Evolutionary conservation across 371 early-diverging fungal species (phyloP).

Genomic region (Syncephalastrum contaminatum): DNA sequence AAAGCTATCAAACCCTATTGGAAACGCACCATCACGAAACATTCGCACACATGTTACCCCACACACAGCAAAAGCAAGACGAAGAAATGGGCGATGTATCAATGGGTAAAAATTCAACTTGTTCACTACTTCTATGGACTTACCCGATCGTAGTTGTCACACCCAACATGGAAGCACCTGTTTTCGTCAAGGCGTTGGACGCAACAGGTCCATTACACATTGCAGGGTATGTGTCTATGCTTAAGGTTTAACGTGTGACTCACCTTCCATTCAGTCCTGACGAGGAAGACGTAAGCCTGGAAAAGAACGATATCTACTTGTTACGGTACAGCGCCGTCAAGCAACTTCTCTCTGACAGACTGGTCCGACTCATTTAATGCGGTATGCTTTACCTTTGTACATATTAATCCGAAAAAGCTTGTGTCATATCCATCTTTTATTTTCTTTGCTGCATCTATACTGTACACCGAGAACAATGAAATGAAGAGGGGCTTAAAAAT

Average conservation of each 20-base stretch:
- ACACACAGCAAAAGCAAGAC: constrained; percentile 57
- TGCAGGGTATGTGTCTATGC: constrained; percentile 3
- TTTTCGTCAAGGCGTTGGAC: constrained; percentile 64
- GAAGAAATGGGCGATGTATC: constrained; percentile 30
- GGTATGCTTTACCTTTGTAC: not conserved
- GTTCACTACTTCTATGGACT: not conserved
- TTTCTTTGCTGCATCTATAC: no score
- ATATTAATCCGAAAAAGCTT: constrained; percentile 3
- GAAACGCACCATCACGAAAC: constrained; percentile 51
- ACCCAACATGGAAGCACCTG: constrained; percentile 71
- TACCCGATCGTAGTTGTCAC: constrained; percentile 46
- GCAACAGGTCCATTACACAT: constrained; percentile 63
- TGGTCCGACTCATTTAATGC: constrained; percentile 19
- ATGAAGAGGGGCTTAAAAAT: no score
- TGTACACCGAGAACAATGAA: no score
- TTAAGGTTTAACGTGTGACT: not conserved
- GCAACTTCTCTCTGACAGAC: constrained; percentile 15
- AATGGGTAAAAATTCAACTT: constrained; percentile 28
- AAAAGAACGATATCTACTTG: constrained; percentile 25
- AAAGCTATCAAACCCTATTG: constrained; percentile 38
- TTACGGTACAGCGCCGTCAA: constrained; percentile 26
- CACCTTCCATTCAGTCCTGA: not conserved
- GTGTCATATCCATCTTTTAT: not conserved
- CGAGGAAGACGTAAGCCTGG: constrained; percentile 11
- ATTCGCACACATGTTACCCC: constrained; percentile 53